Evolutionary conservation across 352 stramenopile species (phyloP).

Genomic region (Phytophthora hybrid): DNA sequence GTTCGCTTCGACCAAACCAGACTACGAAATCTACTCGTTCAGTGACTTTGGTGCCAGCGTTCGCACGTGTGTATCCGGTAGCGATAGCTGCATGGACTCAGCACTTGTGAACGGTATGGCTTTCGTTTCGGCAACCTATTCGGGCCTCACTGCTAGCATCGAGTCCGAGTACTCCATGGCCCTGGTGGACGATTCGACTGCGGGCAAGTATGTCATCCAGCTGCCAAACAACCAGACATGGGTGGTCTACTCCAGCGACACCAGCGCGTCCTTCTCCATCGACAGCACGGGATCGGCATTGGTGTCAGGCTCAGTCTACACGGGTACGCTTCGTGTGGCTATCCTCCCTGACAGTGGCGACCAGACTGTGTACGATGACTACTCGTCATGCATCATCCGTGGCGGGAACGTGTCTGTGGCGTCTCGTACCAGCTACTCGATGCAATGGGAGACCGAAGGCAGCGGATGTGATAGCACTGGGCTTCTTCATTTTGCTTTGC

Average conservation of each 20-base stretch:
- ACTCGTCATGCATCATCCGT: slow-evolving; percentile 64
- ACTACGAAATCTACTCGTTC: slow-evolving; percentile 79
- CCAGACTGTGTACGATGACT: slow-evolving; percentile 64
- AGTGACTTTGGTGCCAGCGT: slow-evolving; percentile 70
- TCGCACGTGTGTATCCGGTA: slow-evolving; percentile 50
- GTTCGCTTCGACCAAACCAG: slow-evolving; percentile 54
- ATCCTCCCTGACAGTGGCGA: slow-evolving; percentile 54
- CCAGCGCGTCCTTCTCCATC: slow-evolving; percentile 51
- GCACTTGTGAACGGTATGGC: slow-evolving; percentile 79
- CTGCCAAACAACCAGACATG: slow-evolving; percentile 78
- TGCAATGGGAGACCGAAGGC: slow-evolving; percentile 73
- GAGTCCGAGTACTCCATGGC: slow-evolving; percentile 60
- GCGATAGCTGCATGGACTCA: slow-evolving; percentile 61
- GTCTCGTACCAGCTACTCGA: slow-evolving; percentile 67
- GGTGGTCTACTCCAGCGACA: slow-evolving; percentile 70
- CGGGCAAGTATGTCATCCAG: slow-evolving; percentile 69
- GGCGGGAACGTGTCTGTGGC: slow-evolving; percentile 57
- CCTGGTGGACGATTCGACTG: slow-evolving; percentile 44
- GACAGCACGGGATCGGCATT: slow-evolving; percentile 51
- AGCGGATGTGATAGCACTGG: slow-evolving; percentile 52
- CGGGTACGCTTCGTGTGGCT: slow-evolving; percentile 66
- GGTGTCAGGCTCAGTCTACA: slow-evolving; percentile 52
- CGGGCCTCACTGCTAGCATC: slow-evolving; percentile 60
- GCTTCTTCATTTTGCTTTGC: slow-evolving; percentile 76
- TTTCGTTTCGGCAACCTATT: slow-evolving; percentile 75